These are phyloP conservation scores for Fusarium sacchari DNA, from an alignment of 2,329 filamentous ascomycete genomes.

Conservation along the genomic window DNA sequence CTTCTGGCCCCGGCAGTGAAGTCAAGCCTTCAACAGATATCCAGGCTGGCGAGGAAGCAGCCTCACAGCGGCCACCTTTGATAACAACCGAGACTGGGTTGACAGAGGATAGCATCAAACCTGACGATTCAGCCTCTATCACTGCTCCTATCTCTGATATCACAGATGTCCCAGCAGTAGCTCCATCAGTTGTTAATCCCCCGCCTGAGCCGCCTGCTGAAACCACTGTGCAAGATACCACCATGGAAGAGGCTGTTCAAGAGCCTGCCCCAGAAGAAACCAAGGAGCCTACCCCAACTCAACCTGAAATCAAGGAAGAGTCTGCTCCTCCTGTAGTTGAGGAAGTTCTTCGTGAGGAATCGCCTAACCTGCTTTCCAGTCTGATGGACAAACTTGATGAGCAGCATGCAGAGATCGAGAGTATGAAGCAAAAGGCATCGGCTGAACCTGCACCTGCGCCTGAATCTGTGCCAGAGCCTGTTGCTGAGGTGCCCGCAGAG, in stretches of 20 bases:
- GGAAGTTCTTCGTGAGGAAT: neutral
- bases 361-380: constrained; percentile 56
- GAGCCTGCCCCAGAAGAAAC: constrained; percentile 26
- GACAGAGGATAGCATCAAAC: constrained; percentile 52
- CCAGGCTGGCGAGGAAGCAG: constrained; percentile 31
- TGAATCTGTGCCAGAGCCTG: constrained; percentile 3
- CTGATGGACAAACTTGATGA: constrained; percentile 58
- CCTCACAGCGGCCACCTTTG: constrained; percentile 36
- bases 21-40: constrained; percentile 44
- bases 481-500: neutral
- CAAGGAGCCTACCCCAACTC: constrained; percentile 34
- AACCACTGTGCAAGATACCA: constrained; percentile 20
- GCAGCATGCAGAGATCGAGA: constrained; percentile 42
- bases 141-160: constrained; percentile 45
- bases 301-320: constrained; percentile 30
- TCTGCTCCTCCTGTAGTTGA: constrained; percentile 49
- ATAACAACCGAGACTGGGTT: constrained; percentile 47
- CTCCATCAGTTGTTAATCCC: constrained; percentile 30
- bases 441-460: neutral
- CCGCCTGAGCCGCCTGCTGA: constrained; percentile 28
- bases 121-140: constrained; percentile 52
- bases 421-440: neutral
- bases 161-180: constrained; percentile 43
- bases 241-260: neutral
- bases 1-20: constrained; percentile 40